phyloP scores from a whole-genome alignment of 768 basidiomycete genomes.

The Suillus clintonianus region DNA sequence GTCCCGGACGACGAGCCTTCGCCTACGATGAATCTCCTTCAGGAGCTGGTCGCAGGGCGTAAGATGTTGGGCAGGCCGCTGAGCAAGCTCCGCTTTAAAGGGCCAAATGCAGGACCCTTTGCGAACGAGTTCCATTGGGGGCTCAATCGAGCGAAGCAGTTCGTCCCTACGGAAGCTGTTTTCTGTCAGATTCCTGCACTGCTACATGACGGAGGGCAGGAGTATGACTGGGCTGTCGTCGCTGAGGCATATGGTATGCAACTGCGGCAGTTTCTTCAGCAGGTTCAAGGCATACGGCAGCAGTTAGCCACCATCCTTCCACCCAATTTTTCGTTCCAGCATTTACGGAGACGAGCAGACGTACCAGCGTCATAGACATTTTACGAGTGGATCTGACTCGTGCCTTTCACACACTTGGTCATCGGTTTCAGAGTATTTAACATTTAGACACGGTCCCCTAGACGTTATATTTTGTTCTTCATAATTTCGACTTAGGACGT shows the following conservation, averaged over 20 bases:
- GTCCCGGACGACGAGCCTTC: constrained; percentile 32
- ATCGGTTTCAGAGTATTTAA: neutral
- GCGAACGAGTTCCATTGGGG: constrained; percentile 32
- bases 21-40: constrained; percentile 28
- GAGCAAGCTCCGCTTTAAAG: constrained; percentile 26
- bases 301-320: constrained; percentile 32
- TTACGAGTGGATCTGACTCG: neutral
- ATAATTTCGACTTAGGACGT: constrained; percentile 26
- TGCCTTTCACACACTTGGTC: no score
- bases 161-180: constrained; percentile 21
- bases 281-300: constrained; percentile 31
- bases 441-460: neutral
- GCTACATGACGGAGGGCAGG: constrained; percentile 27
- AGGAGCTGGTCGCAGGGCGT: constrained; percentile 25
- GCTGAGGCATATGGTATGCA: constrained; percentile 32
- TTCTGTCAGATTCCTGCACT: constrained; percentile 23
- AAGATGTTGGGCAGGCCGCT: constrained; percentile 24
- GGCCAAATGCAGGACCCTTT: constrained; percentile 29
- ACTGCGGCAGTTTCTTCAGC: constrained; percentile 30
- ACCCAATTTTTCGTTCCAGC: constrained; percentile 34
- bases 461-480: constrained; percentile 10
- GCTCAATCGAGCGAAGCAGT: constrained; percentile 25
- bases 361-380: constrained; percentile 18
- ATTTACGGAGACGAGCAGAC: constrained; percentile 29
- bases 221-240: constrained; percentile 27